Evolutionary conservation across 139 green algal species (phyloP).

Genomic region (Coelastrella sp.): DNA sequence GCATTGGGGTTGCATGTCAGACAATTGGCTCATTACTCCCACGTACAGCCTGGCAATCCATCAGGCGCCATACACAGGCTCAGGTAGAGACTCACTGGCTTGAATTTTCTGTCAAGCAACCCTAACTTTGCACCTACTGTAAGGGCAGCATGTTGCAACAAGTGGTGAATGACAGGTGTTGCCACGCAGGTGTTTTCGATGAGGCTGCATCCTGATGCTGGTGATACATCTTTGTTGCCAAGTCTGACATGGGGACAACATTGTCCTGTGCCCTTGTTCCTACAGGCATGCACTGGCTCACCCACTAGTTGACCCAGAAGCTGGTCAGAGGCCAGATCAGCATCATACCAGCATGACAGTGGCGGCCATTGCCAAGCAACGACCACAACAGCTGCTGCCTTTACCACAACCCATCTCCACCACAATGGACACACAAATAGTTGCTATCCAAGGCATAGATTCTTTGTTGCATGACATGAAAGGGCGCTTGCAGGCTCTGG

Average conservation of each 20-base stretch:
- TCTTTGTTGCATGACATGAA: background rate
- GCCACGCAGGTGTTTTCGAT: no score
- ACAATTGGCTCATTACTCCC: conserved; percentile 40
- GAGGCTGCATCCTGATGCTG: no score
- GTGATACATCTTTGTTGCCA: no score
- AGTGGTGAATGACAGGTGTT: no score
- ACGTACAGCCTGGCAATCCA: conserved; percentile 4
- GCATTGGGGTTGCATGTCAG: conserved; percentile 37
- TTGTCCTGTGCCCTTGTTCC: background rate
- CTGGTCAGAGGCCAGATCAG: conserved; percentile 17
- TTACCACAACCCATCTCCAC: conserved; percentile 20
- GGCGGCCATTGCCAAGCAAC: conserved; percentile 12
- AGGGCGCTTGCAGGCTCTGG: conserved; percentile 38
- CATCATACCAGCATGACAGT: conserved; percentile 30
- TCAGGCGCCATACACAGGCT: background rate
- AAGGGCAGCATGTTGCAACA: no score
- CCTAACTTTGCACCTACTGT: no score
- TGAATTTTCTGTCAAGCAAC: background rate
- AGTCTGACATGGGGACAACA: background rate
- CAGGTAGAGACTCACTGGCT: background rate
- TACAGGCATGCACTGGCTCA: conserved; percentile 47
- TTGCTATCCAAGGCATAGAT: background rate
- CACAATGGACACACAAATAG: background rate
- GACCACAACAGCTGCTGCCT: conserved; percentile 15
- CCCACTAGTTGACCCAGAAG: conserved; percentile 35